Base-by-base conservation (phyloP, 805 yeast genomes). In the Sugiyamaella boreocaroliniensis region DNA sequence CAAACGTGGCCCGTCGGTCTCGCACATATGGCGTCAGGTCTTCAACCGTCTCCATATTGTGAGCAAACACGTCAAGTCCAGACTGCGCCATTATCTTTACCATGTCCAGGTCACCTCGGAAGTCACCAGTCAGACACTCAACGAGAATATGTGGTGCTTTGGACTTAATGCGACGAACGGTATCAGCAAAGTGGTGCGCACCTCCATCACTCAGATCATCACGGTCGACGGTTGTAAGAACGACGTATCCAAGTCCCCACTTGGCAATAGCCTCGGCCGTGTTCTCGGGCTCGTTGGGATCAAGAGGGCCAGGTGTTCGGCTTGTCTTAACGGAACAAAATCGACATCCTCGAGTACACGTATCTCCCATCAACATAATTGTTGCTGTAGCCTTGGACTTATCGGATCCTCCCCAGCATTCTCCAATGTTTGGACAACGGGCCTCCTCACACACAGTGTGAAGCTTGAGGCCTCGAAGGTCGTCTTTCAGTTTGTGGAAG, bases 391-490 rank as follows among this genome's bases (percentile, higher is more conserved):
- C 97, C 58, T 89, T 92, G 6, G 92, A 81, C 68, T 90, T 79
- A 62, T 78, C 82, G 63, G 83, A 81, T 29, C 99, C 99, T 52
- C 99, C 98, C 99, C 99, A 93, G 71, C 99, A 93, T 68, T 93
- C 99, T 49, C 98, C 97, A 57, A 93, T 93, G 68, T 93, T 93
- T n/a, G 99, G 99, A 71, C 99, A 93, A 65, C 93, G 85, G 4
- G 99, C 99, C 65, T 93, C 99, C 70, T 93, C 98, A 71, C 99
- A 93, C 29, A 93, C 99, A 0, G 99, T 93, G 40, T 96, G 85
- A 49, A 93, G 74, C 58, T 89, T 88, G 55, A 93, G 74, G 54
- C 95, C 97, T 55, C 89, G 77, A 34, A 93, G 83, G 65, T 93
- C 99, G 47, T 81, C 78, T 65, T 92, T 89, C 60, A 93, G 75